Conservation (phyloP, 495 filamentous ascomycete species). For the Penicillium tannophilum region DNA sequence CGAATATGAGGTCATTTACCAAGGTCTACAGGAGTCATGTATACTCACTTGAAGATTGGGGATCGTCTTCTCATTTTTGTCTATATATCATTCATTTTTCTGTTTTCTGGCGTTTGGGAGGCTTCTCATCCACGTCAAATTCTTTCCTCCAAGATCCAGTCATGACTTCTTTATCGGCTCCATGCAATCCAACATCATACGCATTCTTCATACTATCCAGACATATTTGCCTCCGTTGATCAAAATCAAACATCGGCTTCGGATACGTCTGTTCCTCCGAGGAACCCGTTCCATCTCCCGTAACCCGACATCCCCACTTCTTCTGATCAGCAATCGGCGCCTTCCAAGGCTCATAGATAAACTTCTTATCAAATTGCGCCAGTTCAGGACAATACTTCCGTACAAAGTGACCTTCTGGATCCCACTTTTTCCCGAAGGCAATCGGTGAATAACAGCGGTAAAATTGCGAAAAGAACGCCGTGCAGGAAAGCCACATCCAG, state of each 20-base stretch:
- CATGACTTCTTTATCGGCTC: conserved; percentile 57
- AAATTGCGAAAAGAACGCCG: conserved; percentile 67
- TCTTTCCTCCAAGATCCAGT: conserved; percentile 63
- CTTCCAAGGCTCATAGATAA: conserved; percentile 75
- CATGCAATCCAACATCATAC: conserved; percentile 62
- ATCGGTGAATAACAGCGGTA: conserved; percentile 67
- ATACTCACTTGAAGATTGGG: not conserved
- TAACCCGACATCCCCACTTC: conserved; percentile 57
- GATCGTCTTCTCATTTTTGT: not conserved
- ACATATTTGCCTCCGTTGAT: conserved; percentile 57
- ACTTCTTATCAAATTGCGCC: conserved; percentile 59
- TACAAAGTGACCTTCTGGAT: conserved; percentile 62
- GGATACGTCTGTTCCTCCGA: conserved; percentile 55
- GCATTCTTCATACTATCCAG: conserved; percentile 65
- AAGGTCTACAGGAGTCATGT: not conserved
- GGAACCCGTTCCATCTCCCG: conserved; percentile 48
- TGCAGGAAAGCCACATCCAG: conserved; percentile 76
- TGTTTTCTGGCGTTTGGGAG: conserved; percentile 24
- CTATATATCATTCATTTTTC: conserved; percentile 6
- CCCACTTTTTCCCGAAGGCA: conserved; percentile 68
- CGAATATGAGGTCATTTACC: conserved; percentile 3
- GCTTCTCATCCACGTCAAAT: conserved; percentile 42
- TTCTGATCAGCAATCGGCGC: conserved; percentile 62
- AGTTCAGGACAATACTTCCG: conserved; percentile 64
- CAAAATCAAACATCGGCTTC: conserved; percentile 74